Evolutionary conservation across 2,329 filamentous ascomycete genomes (phyloP).

Genomic region (Ambrosiella xylebori): DNA sequence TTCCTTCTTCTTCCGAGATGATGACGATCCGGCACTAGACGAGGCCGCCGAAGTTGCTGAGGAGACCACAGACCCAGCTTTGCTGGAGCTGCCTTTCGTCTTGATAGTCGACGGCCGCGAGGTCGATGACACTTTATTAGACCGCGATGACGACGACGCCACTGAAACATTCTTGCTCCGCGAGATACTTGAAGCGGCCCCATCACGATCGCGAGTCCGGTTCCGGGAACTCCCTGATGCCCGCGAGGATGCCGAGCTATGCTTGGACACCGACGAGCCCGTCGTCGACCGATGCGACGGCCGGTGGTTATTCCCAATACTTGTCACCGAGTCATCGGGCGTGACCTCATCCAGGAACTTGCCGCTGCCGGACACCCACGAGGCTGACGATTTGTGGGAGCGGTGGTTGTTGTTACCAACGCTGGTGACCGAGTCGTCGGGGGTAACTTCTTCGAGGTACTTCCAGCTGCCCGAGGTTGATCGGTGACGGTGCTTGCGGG

Average conservation of each 20-base stretch:
- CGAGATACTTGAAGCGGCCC: slow-evolving; percentile 11
- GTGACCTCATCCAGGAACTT: slow-evolving; percentile 26
- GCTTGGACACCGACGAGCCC: slow-evolving; percentile 18
- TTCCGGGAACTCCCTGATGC: not conserved
- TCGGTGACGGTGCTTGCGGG: slow-evolving; percentile 27
- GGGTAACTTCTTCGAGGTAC: slow-evolving; percentile 26
- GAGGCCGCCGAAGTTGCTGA: slow-evolving; percentile 15
- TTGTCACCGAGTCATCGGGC: slow-evolving; percentile 16
- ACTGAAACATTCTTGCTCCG: slow-evolving; percentile 8
- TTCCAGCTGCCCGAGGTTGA: slow-evolving; percentile 20
- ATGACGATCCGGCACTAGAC: slow-evolving; percentile 16
- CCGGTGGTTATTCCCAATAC: slow-evolving; percentile 14
- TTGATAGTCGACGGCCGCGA: slow-evolving; percentile 2
- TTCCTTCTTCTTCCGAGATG: slow-evolving; percentile 18
- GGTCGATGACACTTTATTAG: slow-evolving; percentile 1
- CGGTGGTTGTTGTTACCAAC: slow-evolving; percentile 14
- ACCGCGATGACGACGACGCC: not conserved
- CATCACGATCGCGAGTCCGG: slow-evolving; percentile 14
- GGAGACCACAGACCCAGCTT: slow-evolving; percentile 9
- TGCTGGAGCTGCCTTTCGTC: not conserved
- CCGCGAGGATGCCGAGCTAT: slow-evolving; percentile 15
- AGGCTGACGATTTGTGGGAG: slow-evolving; percentile 6
- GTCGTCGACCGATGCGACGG: slow-evolving; percentile 1
- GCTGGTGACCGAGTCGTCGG: slow-evolving; percentile 15
- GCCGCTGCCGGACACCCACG: slow-evolving; percentile 16